Conservation (phyloP, 1,284 basidiomycete species). For the Ganoderma leucocontextum region DNA sequence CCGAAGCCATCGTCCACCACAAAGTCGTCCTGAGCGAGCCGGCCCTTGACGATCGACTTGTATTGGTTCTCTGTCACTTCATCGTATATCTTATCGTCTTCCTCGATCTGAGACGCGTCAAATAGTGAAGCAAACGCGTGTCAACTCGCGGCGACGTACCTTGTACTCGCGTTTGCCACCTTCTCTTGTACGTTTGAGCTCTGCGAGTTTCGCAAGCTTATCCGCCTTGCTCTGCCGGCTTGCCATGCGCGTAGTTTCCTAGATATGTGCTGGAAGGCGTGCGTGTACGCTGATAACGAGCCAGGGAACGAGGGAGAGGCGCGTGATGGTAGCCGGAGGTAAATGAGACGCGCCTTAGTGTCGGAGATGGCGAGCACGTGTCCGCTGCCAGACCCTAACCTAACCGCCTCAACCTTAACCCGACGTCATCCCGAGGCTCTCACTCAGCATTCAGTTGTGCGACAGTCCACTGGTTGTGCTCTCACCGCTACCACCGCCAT, state of each 20-base stretch:
- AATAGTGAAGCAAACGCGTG: background rate
- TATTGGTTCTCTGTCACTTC: constrained; percentile 95
- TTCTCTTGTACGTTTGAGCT: constrained; percentile 46
- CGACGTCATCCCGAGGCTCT: constrained; percentile 23
- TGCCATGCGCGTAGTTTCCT: constrained; percentile 15
- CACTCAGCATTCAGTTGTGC: constrained; percentile 28
- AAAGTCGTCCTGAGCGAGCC: constrained; percentile 94
- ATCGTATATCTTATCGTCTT: constrained; percentile 86
- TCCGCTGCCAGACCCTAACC: constrained; percentile 21
- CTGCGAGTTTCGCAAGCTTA: constrained; percentile 45
- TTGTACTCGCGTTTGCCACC: constrained; percentile 47
- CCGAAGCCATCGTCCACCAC: constrained; percentile 93
- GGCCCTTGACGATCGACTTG: constrained; percentile 82
- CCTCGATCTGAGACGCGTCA: constrained; percentile 46
- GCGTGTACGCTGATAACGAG: background rate
- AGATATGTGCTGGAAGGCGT: background rate
- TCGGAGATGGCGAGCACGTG: constrained; percentile 41
- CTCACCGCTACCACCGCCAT: constrained; percentile 43
- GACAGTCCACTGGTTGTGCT: constrained; percentile 13
- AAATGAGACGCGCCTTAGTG: constrained; percentile 32
- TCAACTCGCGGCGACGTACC: constrained; percentile 35
- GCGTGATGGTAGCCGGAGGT: constrained; percentile 11
- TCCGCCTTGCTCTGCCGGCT: constrained; percentile 39
- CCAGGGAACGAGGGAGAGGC: background rate
- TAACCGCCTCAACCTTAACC: constrained; percentile 26